phyloP scores from a whole-genome alignment of 2,329 filamentous ascomycete species.

The Botrytis sinoallii region DNA sequence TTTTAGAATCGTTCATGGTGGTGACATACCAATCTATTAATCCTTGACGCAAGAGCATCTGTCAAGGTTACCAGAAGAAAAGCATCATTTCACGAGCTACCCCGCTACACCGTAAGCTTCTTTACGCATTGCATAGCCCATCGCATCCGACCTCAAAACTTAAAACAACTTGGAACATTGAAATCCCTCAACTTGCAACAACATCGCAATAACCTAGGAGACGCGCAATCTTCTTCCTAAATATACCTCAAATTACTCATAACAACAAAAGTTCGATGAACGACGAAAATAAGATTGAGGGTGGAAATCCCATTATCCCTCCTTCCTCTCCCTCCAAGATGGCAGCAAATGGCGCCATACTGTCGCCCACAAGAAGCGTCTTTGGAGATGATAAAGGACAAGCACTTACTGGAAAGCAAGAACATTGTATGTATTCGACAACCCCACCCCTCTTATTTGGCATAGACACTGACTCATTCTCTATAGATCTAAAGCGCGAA shows the following conservation, averaged over 20 bases:
- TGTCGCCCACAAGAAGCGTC: constrained; percentile 15
- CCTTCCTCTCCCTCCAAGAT: constrained; percentile 6
- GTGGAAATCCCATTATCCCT: background rate
- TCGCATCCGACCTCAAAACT: background rate
- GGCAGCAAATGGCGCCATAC: constrained; percentile 26
- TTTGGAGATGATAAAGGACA: constrained; percentile 23
- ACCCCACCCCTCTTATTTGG: background rate
- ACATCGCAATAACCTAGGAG: background rate
- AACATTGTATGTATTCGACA: constrained; percentile 72
- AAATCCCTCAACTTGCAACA: background rate
- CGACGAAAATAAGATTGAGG: constrained; percentile 5
- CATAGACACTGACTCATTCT: constrained; percentile 11
- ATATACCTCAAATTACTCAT: too few species aligned
- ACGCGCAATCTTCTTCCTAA: background rate
- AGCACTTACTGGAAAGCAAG: constrained; percentile 85
- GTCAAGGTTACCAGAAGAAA: background rate
- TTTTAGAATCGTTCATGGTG: background rate
- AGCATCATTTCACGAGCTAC: constrained; percentile 4
- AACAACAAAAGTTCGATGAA: background rate
- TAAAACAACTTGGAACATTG: background rate
- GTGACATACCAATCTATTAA: background rate
- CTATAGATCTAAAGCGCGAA: constrained; percentile 86
- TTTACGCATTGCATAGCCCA: background rate
- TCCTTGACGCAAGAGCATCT: background rate
- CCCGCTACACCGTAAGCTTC: constrained; percentile 20